Evolutionary conservation across 805 yeast genomes (phyloP), one percentile per base, ranked within the genome.

Genomic region (Tetrapisispora nanseiensis): DNA sequence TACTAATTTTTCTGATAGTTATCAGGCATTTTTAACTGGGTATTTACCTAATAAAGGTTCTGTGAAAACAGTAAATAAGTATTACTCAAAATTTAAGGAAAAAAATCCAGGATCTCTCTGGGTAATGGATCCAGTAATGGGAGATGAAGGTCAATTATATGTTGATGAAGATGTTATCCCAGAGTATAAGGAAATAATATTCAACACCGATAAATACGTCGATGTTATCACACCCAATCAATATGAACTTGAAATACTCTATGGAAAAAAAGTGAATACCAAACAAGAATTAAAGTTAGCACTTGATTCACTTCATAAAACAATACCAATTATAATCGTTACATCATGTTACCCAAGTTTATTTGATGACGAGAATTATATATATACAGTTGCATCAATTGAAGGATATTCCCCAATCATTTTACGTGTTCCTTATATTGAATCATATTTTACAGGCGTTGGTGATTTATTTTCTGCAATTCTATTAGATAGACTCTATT

Each of bases 391-490:
- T 12, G 69, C 74, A 10, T 73, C 78, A 1, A 54, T 71, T 4
- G 41, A 44, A 7, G 56, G 43, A 18, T 29, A 43, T 22, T 40
- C 37, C 16, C 55, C 65, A 1, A 47, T 59, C 30, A 54, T 57
- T 15, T 53, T 46, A 52, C 69, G 70, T 49, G 70, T 82, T 12
- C 82, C 84, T 2, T 67, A 70, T 28, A 74, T 86, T 33, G 76
- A 80, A 42, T 80, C 90, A 5, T 86, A 90, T 59, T 90, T 89
- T 63, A 86, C 96, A 0, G 97, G 97, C 1, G 95, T 92, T 0
- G 97, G 97, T 6, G 97, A 89, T 55, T 62, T 89, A 33, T 89
- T 90, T 52, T 80, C 95, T 0, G 90, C 95, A 0, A 60, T 89
- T 31, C 59, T 87, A 26, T 51, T 85, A 6, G 94, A 82, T 59